Percentiles rank a stretch among this genome's conserved stretches.
Conservation (phyloP, 352 stramenopile species). For the Pythium volutum region DNA sequence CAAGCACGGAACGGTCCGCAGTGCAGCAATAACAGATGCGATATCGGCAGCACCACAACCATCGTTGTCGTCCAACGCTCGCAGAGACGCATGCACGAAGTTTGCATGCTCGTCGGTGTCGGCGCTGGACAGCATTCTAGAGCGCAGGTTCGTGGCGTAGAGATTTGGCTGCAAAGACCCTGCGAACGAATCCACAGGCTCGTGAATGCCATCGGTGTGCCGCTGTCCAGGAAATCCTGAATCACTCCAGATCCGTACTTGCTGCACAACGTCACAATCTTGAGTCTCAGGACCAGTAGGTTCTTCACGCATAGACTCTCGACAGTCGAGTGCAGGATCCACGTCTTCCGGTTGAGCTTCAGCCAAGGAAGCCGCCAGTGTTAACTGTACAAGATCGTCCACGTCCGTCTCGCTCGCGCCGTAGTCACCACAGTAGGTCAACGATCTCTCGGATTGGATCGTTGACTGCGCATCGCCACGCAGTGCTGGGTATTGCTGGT, state of each 20-base stretch:
- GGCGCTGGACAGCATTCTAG: background rate
- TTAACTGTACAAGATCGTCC: background rate
- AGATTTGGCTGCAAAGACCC: background rate
- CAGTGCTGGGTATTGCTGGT: background rate
- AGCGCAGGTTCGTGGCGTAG: background rate
- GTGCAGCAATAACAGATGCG: background rate
- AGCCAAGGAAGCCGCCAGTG: background rate
- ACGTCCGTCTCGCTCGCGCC: background rate
- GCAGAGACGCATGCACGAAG: background rate
- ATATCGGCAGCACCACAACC: background rate
- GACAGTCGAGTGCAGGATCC: background rate
- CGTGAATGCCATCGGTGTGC: background rate
- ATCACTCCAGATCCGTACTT: background rate
- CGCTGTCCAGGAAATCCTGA: background rate
- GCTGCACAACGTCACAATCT: background rate
- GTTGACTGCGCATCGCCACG: background rate
- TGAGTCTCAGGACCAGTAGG: background rate
- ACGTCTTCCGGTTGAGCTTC: background rate
- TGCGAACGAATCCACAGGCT: background rate
- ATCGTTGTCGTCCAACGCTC: background rate
- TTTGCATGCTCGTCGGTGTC: background rate
- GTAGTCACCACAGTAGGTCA: constrained; percentile 9
- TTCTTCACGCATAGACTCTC: background rate
- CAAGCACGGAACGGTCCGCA: constrained; percentile 6
- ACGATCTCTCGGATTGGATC: constrained; percentile 5